phyloP scores from a whole-genome alignment of 2,329 filamentous ascomycete species.

The Sclerotinia borealis region DNA sequence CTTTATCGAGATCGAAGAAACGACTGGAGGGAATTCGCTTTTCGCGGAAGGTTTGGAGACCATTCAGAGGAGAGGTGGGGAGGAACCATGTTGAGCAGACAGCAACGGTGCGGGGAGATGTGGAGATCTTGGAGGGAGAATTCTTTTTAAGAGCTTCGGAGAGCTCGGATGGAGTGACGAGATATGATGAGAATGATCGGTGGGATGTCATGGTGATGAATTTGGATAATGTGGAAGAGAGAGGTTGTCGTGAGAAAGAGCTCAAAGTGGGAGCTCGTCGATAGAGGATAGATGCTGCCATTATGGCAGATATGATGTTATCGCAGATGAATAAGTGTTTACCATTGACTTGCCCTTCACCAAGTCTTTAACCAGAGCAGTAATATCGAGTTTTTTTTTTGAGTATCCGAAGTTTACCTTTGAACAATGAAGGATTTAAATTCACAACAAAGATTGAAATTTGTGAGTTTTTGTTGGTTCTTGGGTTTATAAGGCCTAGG shows the following conservation, averaged over 20 bases:
- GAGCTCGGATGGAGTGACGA: conserved; percentile 81
- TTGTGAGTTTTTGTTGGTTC: not conserved
- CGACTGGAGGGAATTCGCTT: conserved; percentile 81
- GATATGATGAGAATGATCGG: conserved; percentile 46
- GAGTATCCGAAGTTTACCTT: not conserved
- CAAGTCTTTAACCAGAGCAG: no score
- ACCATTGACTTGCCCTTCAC: not conserved
- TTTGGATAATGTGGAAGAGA: not conserved
- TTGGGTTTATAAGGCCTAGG: no score
- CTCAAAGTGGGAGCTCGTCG: conserved; percentile 17
- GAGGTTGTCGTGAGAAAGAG: conserved; percentile 14
- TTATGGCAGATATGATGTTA: conserved; percentile 24
- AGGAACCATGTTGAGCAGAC: conserved; percentile 95
- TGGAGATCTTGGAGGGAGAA: conserved; percentile 70
- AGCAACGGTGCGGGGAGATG: conserved; percentile 76
- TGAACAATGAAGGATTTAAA: not conserved
- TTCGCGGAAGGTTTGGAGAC: conserved; percentile 73
- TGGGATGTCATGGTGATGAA: conserved; percentile 2
- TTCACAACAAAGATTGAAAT: not conserved
- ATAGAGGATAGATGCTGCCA: conserved; percentile 23
- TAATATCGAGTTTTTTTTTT: not conserved
- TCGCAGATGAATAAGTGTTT: not conserved
- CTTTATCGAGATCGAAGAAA: conserved; percentile 93
- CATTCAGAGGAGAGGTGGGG: conserved; percentile 81
- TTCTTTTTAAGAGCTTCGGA: conserved; percentile 76